A percentile compares a stretch with the other conserved stretches of the same genome.
phyloP scores from a whole-genome alignment of 768 basidiomycete genomes.

The Lactarius hatsudake region DNA sequence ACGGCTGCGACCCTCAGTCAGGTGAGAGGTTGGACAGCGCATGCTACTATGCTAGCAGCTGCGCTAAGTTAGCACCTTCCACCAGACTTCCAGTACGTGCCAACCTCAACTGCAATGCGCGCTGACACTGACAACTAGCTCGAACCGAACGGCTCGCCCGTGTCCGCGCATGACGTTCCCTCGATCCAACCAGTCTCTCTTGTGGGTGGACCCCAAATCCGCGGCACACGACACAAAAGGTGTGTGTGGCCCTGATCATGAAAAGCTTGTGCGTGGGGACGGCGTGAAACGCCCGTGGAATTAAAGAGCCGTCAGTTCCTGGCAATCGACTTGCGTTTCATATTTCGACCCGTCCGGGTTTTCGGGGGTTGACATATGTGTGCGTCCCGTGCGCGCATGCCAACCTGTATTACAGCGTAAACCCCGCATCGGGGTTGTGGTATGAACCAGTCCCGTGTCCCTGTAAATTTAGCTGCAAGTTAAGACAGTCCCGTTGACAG shows the following conservation, averaged over 20 bases:
- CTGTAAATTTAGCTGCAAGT: background rate
- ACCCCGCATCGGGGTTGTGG: background rate
- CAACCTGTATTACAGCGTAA: background rate
- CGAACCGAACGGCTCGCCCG: background rate
- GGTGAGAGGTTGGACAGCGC: background rate
- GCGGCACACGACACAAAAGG: background rate
- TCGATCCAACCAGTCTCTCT: background rate
- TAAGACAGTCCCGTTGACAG: background rate
- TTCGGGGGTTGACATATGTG: background rate
- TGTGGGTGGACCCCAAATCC: background rate
- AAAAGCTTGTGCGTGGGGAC: background rate
- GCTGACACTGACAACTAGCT: background rate
- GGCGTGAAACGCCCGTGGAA: background rate
- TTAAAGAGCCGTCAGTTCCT: background rate
- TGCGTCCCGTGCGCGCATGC: background rate
- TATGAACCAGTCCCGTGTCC: background rate
- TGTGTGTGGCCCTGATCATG: background rate
- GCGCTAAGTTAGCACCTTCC: background rate
- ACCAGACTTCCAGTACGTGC: background rate
- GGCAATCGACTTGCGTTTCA: background rate
- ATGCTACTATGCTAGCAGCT: background rate
- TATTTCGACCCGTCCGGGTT: background rate
- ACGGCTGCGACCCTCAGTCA: background rate
- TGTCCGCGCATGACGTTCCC: background rate
- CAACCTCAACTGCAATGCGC: background rate